These are phyloP conservation scores for Fusarium buharicum DNA, from an alignment of 2,329 filamentous ascomycete genomes.

Conservation along the genomic window DNA sequence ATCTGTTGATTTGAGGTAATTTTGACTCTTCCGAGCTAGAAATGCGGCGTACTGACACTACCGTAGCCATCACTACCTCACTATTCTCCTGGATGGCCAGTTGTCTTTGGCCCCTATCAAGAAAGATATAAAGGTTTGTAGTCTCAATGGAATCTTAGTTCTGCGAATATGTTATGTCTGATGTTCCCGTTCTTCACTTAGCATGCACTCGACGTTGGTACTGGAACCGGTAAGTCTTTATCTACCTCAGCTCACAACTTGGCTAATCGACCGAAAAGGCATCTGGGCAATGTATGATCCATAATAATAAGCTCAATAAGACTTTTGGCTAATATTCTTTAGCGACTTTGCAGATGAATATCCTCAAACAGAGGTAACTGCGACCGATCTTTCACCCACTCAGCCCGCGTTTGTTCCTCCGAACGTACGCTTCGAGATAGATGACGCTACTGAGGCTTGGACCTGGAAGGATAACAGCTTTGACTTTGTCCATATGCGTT, in stretches of 20 bases:
- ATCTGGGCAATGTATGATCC: slow-evolving; percentile 26
- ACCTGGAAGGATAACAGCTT: slow-evolving; percentile 30
- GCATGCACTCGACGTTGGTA: slow-evolving; percentile 27
- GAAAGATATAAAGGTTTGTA: not conserved
- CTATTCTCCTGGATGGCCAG: slow-evolving; percentile 7
- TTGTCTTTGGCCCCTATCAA: slow-evolving; percentile 16
- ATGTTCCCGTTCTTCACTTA: not conserved
- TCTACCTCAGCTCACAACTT: fast-evolving
- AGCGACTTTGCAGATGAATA: slow-evolving; percentile 38
- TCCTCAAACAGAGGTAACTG: slow-evolving; percentile 24
- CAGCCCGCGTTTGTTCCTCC: slow-evolving; percentile 39
- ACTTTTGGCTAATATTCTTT: not conserved
- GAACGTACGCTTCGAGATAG: slow-evolving; percentile 36
- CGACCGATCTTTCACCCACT: slow-evolving; percentile 38
- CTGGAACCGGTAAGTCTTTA: slow-evolving; percentile 10
- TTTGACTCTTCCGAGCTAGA: no score
- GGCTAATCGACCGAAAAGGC: not conserved
- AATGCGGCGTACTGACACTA: not conserved
- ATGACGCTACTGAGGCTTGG: slow-evolving; percentile 34
- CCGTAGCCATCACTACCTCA: slow-evolving; percentile 16
- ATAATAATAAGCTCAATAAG: no score
- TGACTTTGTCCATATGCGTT: slow-evolving; percentile 36
- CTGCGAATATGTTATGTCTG: not conserved
- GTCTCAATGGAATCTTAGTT: not conserved
- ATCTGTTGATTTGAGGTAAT: slow-evolving; percentile 22